These are phyloP conservation scores for Magnolia sinica DNA, from an alignment of 164 flowering plant species.

Conservation along the genomic window DNA sequence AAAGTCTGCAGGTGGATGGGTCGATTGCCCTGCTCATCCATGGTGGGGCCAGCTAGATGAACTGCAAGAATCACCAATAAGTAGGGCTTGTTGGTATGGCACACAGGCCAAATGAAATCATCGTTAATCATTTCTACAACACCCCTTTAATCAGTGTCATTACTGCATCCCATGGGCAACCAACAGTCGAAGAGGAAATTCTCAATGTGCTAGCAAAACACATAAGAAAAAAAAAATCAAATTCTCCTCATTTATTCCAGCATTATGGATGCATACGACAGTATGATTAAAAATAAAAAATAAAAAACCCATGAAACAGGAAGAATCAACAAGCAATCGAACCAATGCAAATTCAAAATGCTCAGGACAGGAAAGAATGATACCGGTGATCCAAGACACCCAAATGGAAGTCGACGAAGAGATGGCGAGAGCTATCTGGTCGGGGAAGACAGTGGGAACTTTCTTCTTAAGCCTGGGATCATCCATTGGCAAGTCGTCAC, in stretches of 20 bases:
- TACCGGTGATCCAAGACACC: conserved; percentile 97
- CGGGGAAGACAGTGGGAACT: conserved; percentile 59
- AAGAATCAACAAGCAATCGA: neutral
- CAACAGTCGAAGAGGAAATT: neutral
- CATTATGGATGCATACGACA: no score
- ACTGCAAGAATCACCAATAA: neutral
- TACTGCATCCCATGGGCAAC: neutral
- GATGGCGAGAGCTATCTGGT: conserved; percentile 76
- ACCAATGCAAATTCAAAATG: neutral
- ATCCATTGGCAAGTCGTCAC: conserved; percentile 77
- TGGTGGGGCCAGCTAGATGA: no score
- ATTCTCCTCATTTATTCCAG: neutral
- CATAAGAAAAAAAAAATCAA: neutral
- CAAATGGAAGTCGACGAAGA: conserved; percentile 80
- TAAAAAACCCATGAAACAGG: neutral
- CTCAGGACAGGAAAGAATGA: neutral
- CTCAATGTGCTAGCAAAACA: neutral
- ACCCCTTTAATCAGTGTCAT: neutral
- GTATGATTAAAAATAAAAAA: neutral
- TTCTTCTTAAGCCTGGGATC: conserved; percentile 63
- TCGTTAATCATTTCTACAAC: neutral
- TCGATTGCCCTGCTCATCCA: no score
- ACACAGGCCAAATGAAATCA: neutral
- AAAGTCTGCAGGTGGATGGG: no score
- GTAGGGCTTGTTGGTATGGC: neutral